Evolutionary conservation across 2,329 filamentous ascomycete species (phyloP).

Genomic region (Apiospora rasikravindrae): DNA sequence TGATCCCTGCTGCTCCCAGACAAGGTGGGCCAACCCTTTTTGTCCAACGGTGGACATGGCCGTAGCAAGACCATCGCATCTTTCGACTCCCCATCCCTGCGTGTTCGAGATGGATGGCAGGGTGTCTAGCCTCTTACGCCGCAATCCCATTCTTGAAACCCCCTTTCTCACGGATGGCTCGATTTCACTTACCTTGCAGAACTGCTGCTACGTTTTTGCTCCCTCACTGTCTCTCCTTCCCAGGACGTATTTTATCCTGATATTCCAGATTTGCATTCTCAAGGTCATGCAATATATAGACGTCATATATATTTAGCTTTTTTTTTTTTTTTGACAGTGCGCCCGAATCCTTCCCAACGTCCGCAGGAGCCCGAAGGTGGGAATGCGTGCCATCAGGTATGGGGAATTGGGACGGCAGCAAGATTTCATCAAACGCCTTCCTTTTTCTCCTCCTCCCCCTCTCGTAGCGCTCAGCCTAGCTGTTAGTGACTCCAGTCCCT

Average conservation of each 20-base stretch:
- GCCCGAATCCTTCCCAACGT: background rate
- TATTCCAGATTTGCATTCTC: background rate
- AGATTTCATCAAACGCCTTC: conserved; percentile 1
- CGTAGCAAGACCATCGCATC: background rate
- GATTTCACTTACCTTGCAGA: background rate
- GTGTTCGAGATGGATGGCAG: conserved; percentile 12
- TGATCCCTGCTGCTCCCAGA: conserved; percentile 9
- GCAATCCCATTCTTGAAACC: conserved; percentile 14
- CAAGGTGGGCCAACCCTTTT: conserved; percentile 6
- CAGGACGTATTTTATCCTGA: too few relatives aligned
- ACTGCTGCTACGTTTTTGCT: background rate
- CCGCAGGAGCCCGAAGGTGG: background rate
- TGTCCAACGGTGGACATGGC: background rate
- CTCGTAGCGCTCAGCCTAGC: background rate
- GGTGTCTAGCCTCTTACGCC: conserved; percentile 15
- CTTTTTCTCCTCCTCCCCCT: background rate
- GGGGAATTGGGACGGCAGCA: conserved; percentile 5
- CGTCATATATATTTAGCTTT: background rate
- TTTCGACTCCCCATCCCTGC: background rate
- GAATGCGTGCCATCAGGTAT: background rate
- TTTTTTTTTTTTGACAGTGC: background rate
- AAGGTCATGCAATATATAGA: background rate
- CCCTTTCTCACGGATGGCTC: conserved; percentile 1
- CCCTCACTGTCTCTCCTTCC: background rate
- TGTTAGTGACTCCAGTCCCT: background rate